Evolutionary conservation across 305 asterid genomes (phyloP), one percentile per base, ranked within the genome.

Genomic region (Solanum hybrid): DNA sequence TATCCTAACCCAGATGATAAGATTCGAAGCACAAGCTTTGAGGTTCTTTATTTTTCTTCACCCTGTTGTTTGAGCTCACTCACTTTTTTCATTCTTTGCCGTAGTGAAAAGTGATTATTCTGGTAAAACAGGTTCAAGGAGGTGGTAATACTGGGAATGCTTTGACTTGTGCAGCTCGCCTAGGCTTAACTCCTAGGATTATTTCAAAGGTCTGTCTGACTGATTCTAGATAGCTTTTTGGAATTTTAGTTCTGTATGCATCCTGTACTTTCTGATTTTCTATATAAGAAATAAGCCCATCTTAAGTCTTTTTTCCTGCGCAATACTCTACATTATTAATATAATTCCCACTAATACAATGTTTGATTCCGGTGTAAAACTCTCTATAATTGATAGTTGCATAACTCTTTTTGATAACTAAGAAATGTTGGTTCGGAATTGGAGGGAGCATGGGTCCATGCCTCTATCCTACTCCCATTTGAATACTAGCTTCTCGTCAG

Each of bases 101-200:
- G 0, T 29, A 9, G 80, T 38, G 37, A 10, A 31, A 66, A 38
- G 4, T 88, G 78, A 73, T 31, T 2, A 4, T 29, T 51, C 29
- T 64, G 40, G 73, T 38, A 40, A 75, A 79, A 88, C 88, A 97
- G 99, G 92, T 92, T 78, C 98, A 95, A 93, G 99, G 98, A 91
- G 99, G 99, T 90, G 99, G 99, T 78, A 97, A 97, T 92, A 93
- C 98, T 12, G 99, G 98, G 89, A 97, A 97, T 94, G 97, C 99
- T 64, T 91, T 94, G 93, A 95, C 99, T 84, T 97, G 99, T 86
- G 94, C 96, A 6, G 98, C 98, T 89, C 98, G 98, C 72, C 91
- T 97, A 90, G 99, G 99, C 27, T 91, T 96, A 90, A 93, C 91
- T 81, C 95, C 99, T 32, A 93, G 96, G 88, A 91, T 97, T 82